Evolutionary conservation across 176 grass and related monocot genomes (phyloP).

Genomic region (Chrysopogon serrulatus): DNA sequence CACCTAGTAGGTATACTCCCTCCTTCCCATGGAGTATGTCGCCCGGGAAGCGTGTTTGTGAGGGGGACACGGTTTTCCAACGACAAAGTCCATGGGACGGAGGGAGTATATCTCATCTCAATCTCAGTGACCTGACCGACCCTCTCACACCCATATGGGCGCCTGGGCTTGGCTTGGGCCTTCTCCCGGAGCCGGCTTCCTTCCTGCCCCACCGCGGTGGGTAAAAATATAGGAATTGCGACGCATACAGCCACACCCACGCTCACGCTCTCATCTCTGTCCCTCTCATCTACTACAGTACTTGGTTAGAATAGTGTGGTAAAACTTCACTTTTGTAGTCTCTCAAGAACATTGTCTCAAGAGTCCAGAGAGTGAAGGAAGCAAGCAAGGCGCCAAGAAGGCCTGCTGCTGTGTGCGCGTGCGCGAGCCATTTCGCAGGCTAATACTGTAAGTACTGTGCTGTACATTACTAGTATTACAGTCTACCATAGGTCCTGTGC

Average conservation of each 20-base stretch:
- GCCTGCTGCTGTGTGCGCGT: neutral
- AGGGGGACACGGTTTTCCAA: too few relatives aligned
- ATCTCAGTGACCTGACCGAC: neutral
- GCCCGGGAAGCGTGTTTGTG: too few relatives aligned
- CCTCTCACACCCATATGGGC: slow-evolving; percentile 21
- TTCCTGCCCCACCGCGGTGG: neutral
- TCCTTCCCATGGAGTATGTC: too few relatives aligned
- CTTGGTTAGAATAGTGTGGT: slow-evolving; percentile 30
- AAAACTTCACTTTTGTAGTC: slow-evolving; percentile 42
- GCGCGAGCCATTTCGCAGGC: neutral
- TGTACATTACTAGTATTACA: too few relatives aligned
- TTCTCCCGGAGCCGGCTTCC: neutral
- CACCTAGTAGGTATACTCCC: too few relatives aligned
- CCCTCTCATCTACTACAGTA: neutral
- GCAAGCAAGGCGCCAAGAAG: neutral
- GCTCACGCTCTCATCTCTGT: neutral
- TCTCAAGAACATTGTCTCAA: slow-evolving; percentile 49
- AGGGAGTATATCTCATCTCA: slow-evolving; percentile 23
- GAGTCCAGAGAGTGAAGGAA: neutral
- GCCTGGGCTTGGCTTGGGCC: neutral
- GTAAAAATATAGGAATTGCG: neutral
- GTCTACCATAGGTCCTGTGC: neutral
- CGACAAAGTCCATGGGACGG: too few relatives aligned
- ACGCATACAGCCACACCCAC: neutral
- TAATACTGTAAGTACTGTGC: neutral